Evolutionary conservation across 805 yeast species (phyloP).

Genomic region (Ogataea salicorniae): DNA sequence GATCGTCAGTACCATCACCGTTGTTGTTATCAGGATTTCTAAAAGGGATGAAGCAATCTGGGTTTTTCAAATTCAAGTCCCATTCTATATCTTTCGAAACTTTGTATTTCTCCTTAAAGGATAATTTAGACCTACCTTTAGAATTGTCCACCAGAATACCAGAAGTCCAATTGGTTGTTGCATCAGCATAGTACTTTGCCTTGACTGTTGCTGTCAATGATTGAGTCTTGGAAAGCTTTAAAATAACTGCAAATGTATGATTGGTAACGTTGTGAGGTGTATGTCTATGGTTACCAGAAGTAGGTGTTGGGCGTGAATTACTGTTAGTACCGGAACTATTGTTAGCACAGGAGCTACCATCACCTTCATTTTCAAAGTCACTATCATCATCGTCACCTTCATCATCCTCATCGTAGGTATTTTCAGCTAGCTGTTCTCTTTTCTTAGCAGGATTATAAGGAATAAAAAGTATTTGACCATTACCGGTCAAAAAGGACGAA

Average conservation of each 20-base stretch:
- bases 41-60: conserved; percentile 34
- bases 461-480: conserved; percentile 30
- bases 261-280: conserved; percentile 28
- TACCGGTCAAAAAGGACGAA: conserved; percentile 28
- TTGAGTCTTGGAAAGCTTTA: conserved; percentile 39
- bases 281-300: not conserved
- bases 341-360: not conserved
- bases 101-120: conserved; percentile 40
- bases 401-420: conserved; percentile 14
- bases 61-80: conserved; percentile 36
- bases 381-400: conserved; percentile 24
- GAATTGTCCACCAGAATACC: conserved; percentile 31
- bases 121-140: conserved; percentile 36
- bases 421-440: conserved; percentile 20
- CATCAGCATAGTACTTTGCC: conserved; percentile 40
- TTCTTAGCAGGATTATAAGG: conserved; percentile 32
- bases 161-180: conserved; percentile 40
- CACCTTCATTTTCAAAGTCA: conserved; percentile 13
- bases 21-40: conserved; percentile 10
- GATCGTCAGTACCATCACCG: conserved; percentile 10
- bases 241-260: conserved; percentile 48
- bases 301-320: not conserved
- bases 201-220: conserved; percentile 32
- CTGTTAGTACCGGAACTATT: not conserved
- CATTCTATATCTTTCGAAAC: conserved; percentile 38